These are phyloP conservation scores for Notholithocarpus densiflorus DNA, from an alignment of 306 rosid species.

Conservation along the genomic window DNA sequence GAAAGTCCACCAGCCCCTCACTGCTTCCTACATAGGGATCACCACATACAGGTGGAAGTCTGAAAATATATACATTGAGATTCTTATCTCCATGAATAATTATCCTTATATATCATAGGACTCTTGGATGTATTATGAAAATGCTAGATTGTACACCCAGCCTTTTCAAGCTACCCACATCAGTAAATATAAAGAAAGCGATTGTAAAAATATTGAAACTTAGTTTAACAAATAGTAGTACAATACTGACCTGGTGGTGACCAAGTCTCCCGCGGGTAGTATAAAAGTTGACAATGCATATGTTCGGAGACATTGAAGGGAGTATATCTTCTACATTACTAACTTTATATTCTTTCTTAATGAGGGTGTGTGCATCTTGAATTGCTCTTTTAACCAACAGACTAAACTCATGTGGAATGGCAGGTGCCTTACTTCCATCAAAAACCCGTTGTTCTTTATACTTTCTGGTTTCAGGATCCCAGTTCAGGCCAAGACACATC, in stretches of 20 bases:
- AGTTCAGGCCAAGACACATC: conserved; percentile 75
- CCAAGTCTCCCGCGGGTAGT: conserved; percentile 53
- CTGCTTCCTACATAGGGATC: neutral
- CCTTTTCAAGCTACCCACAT: neutral
- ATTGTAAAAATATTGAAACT: neutral
- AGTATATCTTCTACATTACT: conserved; percentile 35
- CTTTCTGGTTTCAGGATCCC: conserved; percentile 64
- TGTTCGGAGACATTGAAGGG: conserved; percentile 61
- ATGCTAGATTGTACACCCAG: neutral
- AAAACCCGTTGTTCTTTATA: conserved; percentile 29
- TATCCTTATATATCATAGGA: neutral
- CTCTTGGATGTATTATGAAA: neutral
- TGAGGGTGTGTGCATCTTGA: conserved; percentile 36
- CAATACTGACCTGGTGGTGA: conserved; percentile 55
- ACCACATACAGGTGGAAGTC: neutral
- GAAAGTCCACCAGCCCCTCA: neutral
- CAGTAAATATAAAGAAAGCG: neutral
- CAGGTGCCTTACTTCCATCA: conserved; percentile 44
- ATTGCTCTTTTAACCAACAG: conserved; percentile 36
- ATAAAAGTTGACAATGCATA: conserved; percentile 71
- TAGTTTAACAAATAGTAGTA: neutral
- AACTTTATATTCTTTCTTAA: conserved; percentile 15
- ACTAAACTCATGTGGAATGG: conserved; percentile 39
- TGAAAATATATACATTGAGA: neutral
- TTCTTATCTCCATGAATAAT: neutral